Evolutionary conservation across 306 rosid genomes (phyloP), one percentile per base, ranked within the genome.

Genomic region (Trichosanthes cucumerina): DNA sequence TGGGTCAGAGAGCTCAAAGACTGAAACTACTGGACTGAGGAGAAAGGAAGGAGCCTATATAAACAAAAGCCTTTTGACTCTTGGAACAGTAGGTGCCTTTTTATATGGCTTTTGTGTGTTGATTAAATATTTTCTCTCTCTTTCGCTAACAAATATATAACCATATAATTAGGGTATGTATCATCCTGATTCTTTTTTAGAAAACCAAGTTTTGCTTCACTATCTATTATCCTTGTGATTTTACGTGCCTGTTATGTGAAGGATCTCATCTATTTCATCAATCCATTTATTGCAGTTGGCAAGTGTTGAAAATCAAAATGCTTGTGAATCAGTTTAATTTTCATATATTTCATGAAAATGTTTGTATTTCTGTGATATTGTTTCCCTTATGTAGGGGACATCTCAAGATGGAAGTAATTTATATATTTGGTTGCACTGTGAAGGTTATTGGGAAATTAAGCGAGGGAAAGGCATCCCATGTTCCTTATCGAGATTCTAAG

Each of bases 1-100:
- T 81, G 99, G 99, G 80, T 96, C 99, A 75, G 99, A 96, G 91
- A 96, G 99, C 89, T 96, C 99, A 8, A 96, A 96, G 88, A 91
- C 98, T 16, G 98, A 96, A 83, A 96, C 99, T 44, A 96, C 98
- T 86, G 99, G 99, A 60, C 85, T 96, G 69, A 88, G 98, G 79
- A 90, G 99, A 84, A 96, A 96, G 88, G 99, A 96, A 81, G 99
- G 99, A 84, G 89, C 99, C 82, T 96, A 96, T 85, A 96, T 96
- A 80, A 96, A 96, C 85, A 96, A 96, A 88, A 96, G 99, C 76
- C 98, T 96, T 78, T 81, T 96, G 82, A 96, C 99, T 56, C 99
- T 96, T 84, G 99, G 99, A 91, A 96, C 99, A 43, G 99, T 96
- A 87, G 41, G 98, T 86, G 83, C 65, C 79, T 59, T 62, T 44